These are phyloP conservation scores for Geosiphon pyriformis DNA, from an alignment of 192 early-diverging fungal species.

Conservation along the genomic window DNA sequence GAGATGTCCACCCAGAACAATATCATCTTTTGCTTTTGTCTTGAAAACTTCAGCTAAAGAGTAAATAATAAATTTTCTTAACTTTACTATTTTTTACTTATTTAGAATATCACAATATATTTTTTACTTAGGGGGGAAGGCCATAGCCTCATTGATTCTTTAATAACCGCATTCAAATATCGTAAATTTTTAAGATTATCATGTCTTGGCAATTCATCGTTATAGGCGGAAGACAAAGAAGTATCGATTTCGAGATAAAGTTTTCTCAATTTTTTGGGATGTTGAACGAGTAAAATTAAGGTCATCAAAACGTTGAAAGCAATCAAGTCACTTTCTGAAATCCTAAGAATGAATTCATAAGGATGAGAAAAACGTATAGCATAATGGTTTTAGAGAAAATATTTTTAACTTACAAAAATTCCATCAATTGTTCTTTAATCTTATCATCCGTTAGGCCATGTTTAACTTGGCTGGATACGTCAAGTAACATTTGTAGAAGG, in stretches of 20 bases:
- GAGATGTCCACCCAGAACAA: slow-evolving; percentile 8
- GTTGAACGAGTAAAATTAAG: slow-evolving; percentile 27
- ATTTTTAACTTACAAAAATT: slow-evolving; percentile 15
- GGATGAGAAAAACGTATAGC: not conserved
- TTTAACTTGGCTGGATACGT: slow-evolving; percentile 18
- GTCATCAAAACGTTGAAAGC: slow-evolving; percentile 27
- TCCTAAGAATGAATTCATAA: slow-evolving; percentile 8
- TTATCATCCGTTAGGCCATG: no score
- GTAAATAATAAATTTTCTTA: no score
- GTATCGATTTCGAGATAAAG: slow-evolving; percentile 27
- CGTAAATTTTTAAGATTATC: slow-evolving; percentile 47
- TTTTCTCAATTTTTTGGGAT: slow-evolving; percentile 24
- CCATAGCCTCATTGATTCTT: slow-evolving; percentile 53
- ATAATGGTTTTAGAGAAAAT: not conserved
- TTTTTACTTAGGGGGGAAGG: slow-evolving; percentile 39
- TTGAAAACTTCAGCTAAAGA: no score
- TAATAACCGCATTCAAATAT: slow-evolving; percentile 51
- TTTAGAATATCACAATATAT: no score
- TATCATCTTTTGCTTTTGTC: no score
- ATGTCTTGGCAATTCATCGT: slow-evolving; percentile 34
- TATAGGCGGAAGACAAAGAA: slow-evolving; percentile 15
- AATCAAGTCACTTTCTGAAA: slow-evolving; percentile 33
- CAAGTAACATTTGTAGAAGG: slow-evolving; percentile 36
- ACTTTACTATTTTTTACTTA: no score
- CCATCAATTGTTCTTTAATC: slow-evolving; percentile 29